Conservation (phyloP, 1,139 yeast species). For the Magnusiomyces sp. region DNA sequence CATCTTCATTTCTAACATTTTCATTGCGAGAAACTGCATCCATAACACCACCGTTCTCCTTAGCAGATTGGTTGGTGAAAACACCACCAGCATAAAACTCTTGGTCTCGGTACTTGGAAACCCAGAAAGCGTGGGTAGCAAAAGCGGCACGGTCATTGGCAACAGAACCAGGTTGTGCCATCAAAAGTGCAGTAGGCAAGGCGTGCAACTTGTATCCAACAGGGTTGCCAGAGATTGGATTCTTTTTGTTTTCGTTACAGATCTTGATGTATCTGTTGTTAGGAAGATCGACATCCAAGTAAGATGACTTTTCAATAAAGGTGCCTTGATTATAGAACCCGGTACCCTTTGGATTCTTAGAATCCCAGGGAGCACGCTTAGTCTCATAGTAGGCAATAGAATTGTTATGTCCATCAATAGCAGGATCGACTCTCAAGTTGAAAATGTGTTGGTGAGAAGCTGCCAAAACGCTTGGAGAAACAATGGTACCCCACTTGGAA, state of each 20-base stretch:
- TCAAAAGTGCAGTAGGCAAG: conserved; percentile 69
- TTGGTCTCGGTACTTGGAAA: conserved; percentile 61
- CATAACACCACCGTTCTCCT: conserved; percentile 52
- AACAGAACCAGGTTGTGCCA: conserved; percentile 56
- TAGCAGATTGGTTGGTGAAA: conserved; percentile 65
- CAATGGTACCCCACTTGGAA: conserved; percentile 77
- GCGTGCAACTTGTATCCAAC: conserved; percentile 74
- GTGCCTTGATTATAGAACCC: conserved; percentile 64
- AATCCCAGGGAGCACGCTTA: conserved; percentile 52
- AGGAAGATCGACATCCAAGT: conserved; percentile 66
- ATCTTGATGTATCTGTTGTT: conserved; percentile 73
- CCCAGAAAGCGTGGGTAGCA: conserved; percentile 72
- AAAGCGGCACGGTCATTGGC: conserved; percentile 60
- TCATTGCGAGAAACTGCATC: conserved; percentile 63
- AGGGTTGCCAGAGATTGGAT: conserved; percentile 67
- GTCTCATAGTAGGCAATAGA: conserved; percentile 65
- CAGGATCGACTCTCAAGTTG: conserved; percentile 80
- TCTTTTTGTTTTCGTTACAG: conserved; percentile 62
- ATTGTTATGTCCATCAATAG: conserved; percentile 74
- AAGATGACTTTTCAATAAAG: conserved; percentile 63
- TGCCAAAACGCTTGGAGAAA: conserved; percentile 82
- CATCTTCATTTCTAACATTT: conserved; percentile 66
- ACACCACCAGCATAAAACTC: conserved; percentile 71
- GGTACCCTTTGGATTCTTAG: conserved; percentile 60
- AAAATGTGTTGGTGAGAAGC: conserved; percentile 84